These are phyloP conservation scores for Annulohypoxylon moriforme DNA, from an alignment of 495 filamentous ascomycete species.

Conservation along the genomic window DNA sequence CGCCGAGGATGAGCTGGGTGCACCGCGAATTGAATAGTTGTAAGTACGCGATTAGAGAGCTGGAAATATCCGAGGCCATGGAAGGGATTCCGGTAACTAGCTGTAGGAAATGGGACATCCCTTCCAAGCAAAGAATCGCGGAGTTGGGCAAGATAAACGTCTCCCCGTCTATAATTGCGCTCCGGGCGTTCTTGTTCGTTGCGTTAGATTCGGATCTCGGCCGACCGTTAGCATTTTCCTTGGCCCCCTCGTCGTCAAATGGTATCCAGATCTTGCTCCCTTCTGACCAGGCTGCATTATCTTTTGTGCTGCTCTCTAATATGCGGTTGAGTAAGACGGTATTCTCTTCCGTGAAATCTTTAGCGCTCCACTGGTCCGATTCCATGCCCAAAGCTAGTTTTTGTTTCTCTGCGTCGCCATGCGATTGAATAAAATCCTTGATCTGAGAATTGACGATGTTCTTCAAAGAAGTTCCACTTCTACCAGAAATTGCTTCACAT, in stretches of 20 bases:
- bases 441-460: slow-evolving; percentile 92
- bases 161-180: slow-evolving; percentile 84
- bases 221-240: slow-evolving; percentile 46
- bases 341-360: slow-evolving; percentile 80
- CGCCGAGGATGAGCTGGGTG: slow-evolving; percentile 92
- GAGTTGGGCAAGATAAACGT: slow-evolving; percentile 88
- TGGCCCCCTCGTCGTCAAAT: slow-evolving; percentile 53
- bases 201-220: slow-evolving; percentile 61
- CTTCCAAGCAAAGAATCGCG: slow-evolving; percentile 78
- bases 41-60: slow-evolving; percentile 71
- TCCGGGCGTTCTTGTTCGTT: slow-evolving; percentile 70
- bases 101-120: slow-evolving; percentile 83
- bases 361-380: slow-evolving; percentile 87
- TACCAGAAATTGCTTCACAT: slow-evolving; percentile 93
- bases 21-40: slow-evolving; percentile 95
- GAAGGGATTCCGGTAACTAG: slow-evolving; percentile 86
- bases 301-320: slow-evolving; percentile 81
- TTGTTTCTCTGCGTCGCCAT: slow-evolving; percentile 81
- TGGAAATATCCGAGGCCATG: slow-evolving; percentile 84
- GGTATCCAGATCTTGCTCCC: slow-evolving; percentile 78
- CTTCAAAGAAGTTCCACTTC: slow-evolving; percentile 84
- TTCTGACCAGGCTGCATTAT: slow-evolving; percentile 78
- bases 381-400: slow-evolving; percentile 87
- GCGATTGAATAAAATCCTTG: slow-evolving; percentile 81
- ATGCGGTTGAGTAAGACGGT: slow-evolving; percentile 72